These are phyloP conservation scores for Fusarium globosum DNA, from an alignment of 2,329 filamentous ascomycete genomes.

Conservation along the genomic window DNA sequence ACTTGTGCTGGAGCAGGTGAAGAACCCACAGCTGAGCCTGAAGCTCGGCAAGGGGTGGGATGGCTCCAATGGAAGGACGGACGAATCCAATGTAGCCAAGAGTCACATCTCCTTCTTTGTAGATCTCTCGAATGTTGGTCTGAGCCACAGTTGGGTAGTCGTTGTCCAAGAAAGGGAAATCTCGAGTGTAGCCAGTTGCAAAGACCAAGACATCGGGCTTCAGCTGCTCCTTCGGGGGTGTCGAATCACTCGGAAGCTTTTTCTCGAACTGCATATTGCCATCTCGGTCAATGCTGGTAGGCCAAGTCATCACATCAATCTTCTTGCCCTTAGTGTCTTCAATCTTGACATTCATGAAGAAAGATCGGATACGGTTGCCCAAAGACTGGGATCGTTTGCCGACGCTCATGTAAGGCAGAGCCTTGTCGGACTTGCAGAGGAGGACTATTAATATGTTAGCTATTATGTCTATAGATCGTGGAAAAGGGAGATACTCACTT, in stretches of 20 bases:
- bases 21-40: conserved; percentile 61
- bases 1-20: conserved; percentile 50
- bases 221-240: conserved; percentile 42
- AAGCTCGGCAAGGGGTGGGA: conserved; percentile 60
- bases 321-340: conserved; percentile 52
- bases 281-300: conserved; percentile 49
- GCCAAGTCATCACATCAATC: conserved; percentile 60
- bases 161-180: conserved; percentile 54
- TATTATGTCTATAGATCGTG: background rate
- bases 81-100: conserved; percentile 61
- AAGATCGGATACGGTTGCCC: conserved; percentile 50
- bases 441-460: conserved; percentile 49
- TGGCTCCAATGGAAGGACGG: conserved; percentile 58
- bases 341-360: conserved; percentile 54
- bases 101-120: conserved; percentile 53
- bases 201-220: conserved; percentile 59
- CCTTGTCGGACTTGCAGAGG: conserved; percentile 57
- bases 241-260: conserved; percentile 42
- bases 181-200: conserved; percentile 59
- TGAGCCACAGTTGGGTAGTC: conserved; percentile 59
- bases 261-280: conserved; percentile 53
- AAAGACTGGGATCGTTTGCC: conserved; percentile 49
- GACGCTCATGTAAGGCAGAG: conserved; percentile 56
- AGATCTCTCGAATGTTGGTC: conserved; percentile 64
- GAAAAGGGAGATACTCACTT: conserved; percentile 31